Base-by-base conservation (phyloP, 2,329 filamentous ascomycete species). In the Pseudocercospora eumusae region DNA sequence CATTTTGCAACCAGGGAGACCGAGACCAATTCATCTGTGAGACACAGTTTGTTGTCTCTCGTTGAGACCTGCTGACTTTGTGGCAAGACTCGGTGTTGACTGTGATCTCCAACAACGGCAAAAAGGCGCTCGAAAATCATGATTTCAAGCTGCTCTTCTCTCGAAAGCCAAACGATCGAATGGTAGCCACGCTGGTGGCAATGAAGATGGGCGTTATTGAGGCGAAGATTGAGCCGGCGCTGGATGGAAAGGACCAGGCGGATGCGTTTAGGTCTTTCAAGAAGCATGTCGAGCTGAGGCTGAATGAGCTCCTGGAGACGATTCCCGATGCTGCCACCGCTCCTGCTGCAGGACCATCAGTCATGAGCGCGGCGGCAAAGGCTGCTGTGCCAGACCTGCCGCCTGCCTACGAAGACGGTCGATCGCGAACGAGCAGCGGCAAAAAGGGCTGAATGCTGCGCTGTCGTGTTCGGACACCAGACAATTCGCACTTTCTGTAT, bases 81-180 rank as follows among this genome's bases (percentile, higher is more conserved):
- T 3, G 10, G 11, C 11, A 4, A 50, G 45, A 50, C 45, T 50
- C 45, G 8, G 45, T 50, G 7, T 23, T 50, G 21, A 27, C 45
- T 15, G 45, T 50, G 18, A 50, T 50, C 20, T 50, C 45, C 13
- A 50, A 50, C 45, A 69, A 69, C 59, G 66, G 66, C 56, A 15
- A 42, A 11, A 42, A 55, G 47, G 42, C 62, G 33, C 62, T 71
- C 57, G 36, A 58, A 13, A 55, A 59, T 20, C 64, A 70, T 61
- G 42, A 64, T n/a, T 68, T 72, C 63, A 66, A 64, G 15, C 65
- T 71, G 13, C 58, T 71, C 33, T 70, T 62, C 64, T 66, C 68
- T 15, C 66, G 68, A n/a, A 63, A 60, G 23, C 49, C 57, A 10
- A 56, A 60, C 27, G 63, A 65, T 10, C 58, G 66, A 3, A 31